phyloP scores from a whole-genome alignment of 1,284 basidiomycete genomes.

The Hemileccinum hortonii region DNA sequence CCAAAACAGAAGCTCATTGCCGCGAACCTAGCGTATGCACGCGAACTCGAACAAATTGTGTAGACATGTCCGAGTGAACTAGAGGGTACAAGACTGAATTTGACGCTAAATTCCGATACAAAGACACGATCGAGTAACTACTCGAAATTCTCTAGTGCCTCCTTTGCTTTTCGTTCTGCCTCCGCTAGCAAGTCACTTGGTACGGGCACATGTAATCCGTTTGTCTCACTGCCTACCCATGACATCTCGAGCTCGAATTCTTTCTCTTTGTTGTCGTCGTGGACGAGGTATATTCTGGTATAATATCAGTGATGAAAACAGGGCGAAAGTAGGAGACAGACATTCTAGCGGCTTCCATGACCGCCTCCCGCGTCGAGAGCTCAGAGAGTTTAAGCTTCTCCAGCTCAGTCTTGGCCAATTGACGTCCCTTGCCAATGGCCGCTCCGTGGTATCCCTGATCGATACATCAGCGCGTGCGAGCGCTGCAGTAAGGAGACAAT shows the following conservation, averaged over 20 bases:
- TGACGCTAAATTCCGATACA: background rate
- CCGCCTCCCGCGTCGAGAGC: conserved; percentile 81
- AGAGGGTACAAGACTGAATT: conserved; percentile 18
- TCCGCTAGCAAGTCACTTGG: conserved; percentile 84
- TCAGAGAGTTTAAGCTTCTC: conserved; percentile 91
- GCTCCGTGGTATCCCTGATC: conserved; percentile 86
- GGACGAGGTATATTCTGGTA: conserved; percentile 90
- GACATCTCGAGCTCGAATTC: conserved; percentile 98
- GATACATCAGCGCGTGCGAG: conserved; percentile 7
- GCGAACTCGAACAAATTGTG: conserved; percentile 87
- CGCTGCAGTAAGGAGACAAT: conserved; percentile 28
- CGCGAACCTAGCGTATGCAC: conserved; percentile 74
- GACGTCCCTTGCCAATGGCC: conserved; percentile 94
- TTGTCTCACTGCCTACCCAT: conserved; percentile 90
- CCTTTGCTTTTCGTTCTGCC: conserved; percentile 88
- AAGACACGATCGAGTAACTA: conserved; percentile 33
- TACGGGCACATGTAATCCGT: conserved; percentile 77
- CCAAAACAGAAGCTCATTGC: conserved; percentile 79
- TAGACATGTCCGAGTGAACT: conserved; percentile 39
- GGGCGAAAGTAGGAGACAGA: conserved; percentile 42
- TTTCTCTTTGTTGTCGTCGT: conserved; percentile 97
- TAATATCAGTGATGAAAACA: conserved; percentile 10
- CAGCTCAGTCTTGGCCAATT: conserved; percentile 96
- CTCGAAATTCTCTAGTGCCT: conserved; percentile 87
- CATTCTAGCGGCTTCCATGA: conserved; percentile 93